Evolutionary conservation across 2,329 filamentous ascomycete species (phyloP).

Genomic region (Exophiala aquamarina): DNA sequence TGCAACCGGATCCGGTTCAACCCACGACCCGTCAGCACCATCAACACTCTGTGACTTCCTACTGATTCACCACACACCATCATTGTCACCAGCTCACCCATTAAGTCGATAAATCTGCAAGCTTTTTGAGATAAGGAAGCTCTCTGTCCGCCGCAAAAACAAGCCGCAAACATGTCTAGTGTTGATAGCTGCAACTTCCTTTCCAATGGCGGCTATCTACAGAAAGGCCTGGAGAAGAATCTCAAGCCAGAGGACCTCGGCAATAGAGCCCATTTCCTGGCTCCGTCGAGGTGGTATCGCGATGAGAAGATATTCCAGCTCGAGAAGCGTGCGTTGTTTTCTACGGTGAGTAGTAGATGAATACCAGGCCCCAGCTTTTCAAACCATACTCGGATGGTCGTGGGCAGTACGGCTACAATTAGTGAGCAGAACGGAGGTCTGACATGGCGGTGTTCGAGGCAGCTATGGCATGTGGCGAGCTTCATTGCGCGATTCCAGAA

Average conservation of each 20-base stretch:
- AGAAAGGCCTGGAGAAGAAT: constrained; percentile 23
- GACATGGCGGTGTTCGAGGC: background rate
- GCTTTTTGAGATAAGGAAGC: no score
- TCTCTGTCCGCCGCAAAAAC: no score
- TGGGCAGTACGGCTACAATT: no score
- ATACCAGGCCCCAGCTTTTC: background rate
- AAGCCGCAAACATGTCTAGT: constrained; percentile 21
- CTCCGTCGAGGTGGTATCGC: constrained; percentile 25
- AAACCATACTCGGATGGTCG: no score
- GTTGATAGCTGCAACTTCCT: constrained; percentile 47
- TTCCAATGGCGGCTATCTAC: constrained; percentile 23
- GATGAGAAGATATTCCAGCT: constrained; percentile 26
- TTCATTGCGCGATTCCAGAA: constrained; percentile 22
- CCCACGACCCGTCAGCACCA: no score
- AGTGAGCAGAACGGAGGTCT: background rate
- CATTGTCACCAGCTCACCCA: no score
- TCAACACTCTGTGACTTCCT: no score
- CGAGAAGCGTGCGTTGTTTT: constrained; percentile 20
- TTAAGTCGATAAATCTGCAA: no score
- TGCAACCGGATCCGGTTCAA: no score
- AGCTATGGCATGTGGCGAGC: constrained; percentile 24
- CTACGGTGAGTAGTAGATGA: constrained; percentile 16
- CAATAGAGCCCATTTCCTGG: constrained; percentile 16
- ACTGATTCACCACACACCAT: no score
- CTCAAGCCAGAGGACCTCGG: constrained; percentile 19